Percentiles rank a stretch among this genome's conserved stretches.
phyloP scores from a whole-genome alignment of 129 eudicot species.

The Arctium lappa region DNA sequence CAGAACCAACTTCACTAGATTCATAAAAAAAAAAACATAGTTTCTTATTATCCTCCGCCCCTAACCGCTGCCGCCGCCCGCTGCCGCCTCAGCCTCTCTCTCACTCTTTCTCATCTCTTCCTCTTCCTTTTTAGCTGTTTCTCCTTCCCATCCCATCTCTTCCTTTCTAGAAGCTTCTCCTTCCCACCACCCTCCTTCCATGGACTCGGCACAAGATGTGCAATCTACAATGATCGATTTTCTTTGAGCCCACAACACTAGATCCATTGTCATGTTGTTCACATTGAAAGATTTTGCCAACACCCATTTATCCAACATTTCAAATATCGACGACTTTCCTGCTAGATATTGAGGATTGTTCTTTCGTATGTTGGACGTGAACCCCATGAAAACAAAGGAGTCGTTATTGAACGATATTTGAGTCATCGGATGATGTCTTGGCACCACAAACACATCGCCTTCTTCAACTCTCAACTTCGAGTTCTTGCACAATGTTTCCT shows the following conservation, averaged over 20 bases:
- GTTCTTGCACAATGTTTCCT: slow-evolving; percentile 40
- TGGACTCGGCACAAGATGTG: slow-evolving; percentile 62
- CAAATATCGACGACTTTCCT: slow-evolving; percentile 60
- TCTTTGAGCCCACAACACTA: slow-evolving; percentile 32
- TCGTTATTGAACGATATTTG: slow-evolving; percentile 74
- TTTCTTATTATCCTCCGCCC: not conserved
- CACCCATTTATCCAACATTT: slow-evolving; percentile 43
- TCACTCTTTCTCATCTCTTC: slow-evolving; percentile 8
- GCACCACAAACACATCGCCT: slow-evolving; percentile 85
- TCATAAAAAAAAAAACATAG: not conserved
- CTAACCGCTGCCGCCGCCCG: not conserved
- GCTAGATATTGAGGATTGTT: slow-evolving; percentile 61
- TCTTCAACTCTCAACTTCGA: slow-evolving; percentile 55
- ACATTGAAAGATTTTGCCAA: slow-evolving; percentile 56
- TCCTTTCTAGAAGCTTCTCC: slow-evolving; percentile 21
- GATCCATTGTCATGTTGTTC: slow-evolving; percentile 40
- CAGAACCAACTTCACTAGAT: not conserved
- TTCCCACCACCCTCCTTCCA: slow-evolving; percentile 14
- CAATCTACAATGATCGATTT: slow-evolving; percentile 54
- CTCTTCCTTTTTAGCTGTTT: not conserved
- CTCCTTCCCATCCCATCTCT: not conserved
- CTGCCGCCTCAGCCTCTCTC: not conserved
- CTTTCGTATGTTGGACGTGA: slow-evolving; percentile 33
- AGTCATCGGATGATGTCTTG: slow-evolving; percentile 66
- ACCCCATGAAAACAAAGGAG: slow-evolving; percentile 73